Evolutionary conservation across 2,329 filamentous ascomycete species (phyloP), one percentile per base, ranked within the genome.

Genomic region (Samsoniella hepiali): DNA sequence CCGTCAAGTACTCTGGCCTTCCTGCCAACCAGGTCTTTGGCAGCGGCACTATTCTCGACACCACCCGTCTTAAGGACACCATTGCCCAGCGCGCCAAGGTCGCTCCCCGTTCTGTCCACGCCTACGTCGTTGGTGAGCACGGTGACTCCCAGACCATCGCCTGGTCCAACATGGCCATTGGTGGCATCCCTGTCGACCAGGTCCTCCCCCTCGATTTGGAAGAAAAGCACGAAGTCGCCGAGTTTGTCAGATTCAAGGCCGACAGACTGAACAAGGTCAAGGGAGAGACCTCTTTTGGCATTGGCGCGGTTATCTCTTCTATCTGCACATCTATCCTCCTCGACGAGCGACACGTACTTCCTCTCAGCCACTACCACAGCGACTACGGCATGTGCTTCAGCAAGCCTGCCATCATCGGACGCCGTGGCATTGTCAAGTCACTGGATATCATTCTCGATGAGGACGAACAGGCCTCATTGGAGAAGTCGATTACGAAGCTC

Each of bases 11-110:
- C 17, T 80, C 80, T 0, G 77, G 80, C 1, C 73, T 85, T 1
- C 82, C 82, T 0, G 68, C 74, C 44, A 70, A 67, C 10, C 82
- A 84, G 65, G 81, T 85, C 13, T 68, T 85, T 31, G 83, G 83
- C 0, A 80, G 79, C 3, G 83, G 82, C 11, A 85, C 83, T 0
- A 81, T 79, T 66, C 74, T 84, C 3, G 83, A 85, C 66, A 82
- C 81, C 1, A 78, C 79, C 5, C 72, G 83, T 31, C 70, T 85
- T 53, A 76, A 78, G 22, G 78, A 79, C 0, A 71, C 80, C 27
- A 63, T 82, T 22, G 78, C 79, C 0, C 68, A 71, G 3, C 66
- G 68, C 3, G 54, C 57, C 8, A 31, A 57, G 31, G 66, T 66
- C 10, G 63, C 67, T 4, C 57, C 64, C 6, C 63, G 66, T 38